These are phyloP conservation scores for Phytophthora pini DNA, from an alignment of 352 stramenopile species.

Conservation along the genomic window DNA sequence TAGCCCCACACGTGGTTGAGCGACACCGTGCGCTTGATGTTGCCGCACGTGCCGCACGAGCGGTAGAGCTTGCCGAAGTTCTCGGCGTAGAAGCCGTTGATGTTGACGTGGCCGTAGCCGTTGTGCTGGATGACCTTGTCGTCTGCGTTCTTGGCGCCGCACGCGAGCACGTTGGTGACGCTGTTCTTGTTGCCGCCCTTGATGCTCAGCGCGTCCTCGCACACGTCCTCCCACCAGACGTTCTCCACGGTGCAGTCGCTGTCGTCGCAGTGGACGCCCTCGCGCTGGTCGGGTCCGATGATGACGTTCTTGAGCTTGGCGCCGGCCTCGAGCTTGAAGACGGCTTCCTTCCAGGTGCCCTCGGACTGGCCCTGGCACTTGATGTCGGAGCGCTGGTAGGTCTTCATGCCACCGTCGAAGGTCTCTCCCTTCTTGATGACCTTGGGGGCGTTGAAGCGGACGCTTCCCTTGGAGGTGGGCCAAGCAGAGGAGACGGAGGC, in stretches of 20 bases:
- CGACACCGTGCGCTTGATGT: conserved; percentile 40
- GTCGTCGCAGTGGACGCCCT: conserved; percentile 44
- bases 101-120: conserved; percentile 44
- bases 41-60: conserved; percentile 7
- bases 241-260: conserved; percentile 37
- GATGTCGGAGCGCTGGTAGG: conserved; percentile 49
- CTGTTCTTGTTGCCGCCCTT: conserved; percentile 46
- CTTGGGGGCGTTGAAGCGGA: conserved; percentile 40
- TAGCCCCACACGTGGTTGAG: conserved; percentile 26
- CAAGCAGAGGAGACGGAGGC: conserved; percentile 23
- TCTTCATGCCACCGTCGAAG: conserved; percentile 45
- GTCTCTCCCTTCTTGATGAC: conserved; percentile 42
- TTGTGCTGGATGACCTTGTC: conserved; percentile 62
- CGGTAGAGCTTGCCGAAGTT: conserved; percentile 29
- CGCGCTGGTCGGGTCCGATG: conserved; percentile 42
- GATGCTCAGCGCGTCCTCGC: conserved; percentile 47
- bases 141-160: conserved; percentile 31
- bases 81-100: conserved; percentile 52
- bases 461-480: conserved; percentile 34
- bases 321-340: conserved; percentile 44
- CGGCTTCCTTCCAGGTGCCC: conserved; percentile 24
- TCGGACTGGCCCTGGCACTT: conserved; percentile 35
- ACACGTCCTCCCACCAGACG: conserved; percentile 46
- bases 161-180: conserved; percentile 40
- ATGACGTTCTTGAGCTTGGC: conserved; percentile 53